Percentiles rank a stretch among this genome's conserved stretches.
Conservation (phyloP, 805 yeast genomes). For the Zygoascus ofunaensis region DNA sequence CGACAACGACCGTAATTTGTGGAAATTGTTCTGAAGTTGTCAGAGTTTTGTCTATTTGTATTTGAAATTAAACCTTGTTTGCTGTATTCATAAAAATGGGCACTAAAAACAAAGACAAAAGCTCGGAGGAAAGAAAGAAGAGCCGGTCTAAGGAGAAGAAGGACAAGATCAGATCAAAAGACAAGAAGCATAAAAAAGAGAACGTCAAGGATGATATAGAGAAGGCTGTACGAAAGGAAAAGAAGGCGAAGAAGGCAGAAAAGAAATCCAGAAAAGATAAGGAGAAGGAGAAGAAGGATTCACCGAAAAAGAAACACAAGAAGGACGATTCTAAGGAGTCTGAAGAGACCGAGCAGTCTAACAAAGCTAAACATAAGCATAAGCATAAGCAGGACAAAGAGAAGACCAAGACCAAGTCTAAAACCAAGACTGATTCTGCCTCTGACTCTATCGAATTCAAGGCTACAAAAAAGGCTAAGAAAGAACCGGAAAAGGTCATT, state of each 20-base stretch:
- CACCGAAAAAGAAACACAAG: slow-evolving; percentile 8
- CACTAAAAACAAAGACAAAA: background rate
- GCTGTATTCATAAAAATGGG: no score
- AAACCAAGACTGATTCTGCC: background rate
- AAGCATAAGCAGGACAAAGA: slow-evolving; percentile 21
- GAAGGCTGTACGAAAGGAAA: slow-evolving; percentile 3
- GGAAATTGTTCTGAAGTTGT: no score
- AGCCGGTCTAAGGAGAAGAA: background rate
- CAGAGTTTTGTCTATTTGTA: no score
- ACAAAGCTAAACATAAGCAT: slow-evolving; percentile 4
- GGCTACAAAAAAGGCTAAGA: background rate
- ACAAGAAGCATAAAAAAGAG: slow-evolving; percentile 5
- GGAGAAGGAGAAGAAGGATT: slow-evolving; percentile 6
- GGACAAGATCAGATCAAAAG: slow-evolving; percentile 1
- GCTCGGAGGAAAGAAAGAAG: background rate
- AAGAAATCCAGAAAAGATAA: slow-evolving; percentile 7
- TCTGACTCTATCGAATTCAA: background rate
- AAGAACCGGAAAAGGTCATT: slow-evolving; percentile 1
- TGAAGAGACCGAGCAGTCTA: slow-evolving; percentile 1
- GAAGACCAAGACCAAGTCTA: background rate
- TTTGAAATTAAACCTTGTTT: no score
- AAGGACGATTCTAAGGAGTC: slow-evolving; percentile 8
- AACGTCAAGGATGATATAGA: slow-evolving; percentile 1
- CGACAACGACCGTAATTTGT: no score
- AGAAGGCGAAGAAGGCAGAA: slow-evolving; percentile 9